These are phyloP conservation scores for Citrus maxima DNA, from an alignment of 345 rosid species.

Conservation along the genomic window DNA sequence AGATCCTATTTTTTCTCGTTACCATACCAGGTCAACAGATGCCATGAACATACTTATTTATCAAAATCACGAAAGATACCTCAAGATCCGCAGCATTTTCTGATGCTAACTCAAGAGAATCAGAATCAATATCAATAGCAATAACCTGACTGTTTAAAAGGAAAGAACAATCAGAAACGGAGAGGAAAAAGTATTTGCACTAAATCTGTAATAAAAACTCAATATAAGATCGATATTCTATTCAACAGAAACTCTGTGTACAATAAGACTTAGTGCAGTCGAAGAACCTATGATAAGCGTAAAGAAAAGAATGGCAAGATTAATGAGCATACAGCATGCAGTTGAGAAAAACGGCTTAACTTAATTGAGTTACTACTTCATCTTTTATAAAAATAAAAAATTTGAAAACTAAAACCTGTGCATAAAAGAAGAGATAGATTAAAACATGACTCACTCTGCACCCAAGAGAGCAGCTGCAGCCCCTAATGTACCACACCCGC, in stretches of 20 bases:
- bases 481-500: constrained; percentile 90
- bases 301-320: not conserved
- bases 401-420: not conserved
- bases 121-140: constrained; percentile 73
- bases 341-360: not conserved
- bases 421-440: not conserved
- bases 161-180: not conserved
- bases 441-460: constrained; percentile 61
- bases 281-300: not conserved
- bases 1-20: not conserved
- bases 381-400: not conserved
- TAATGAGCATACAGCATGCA: not conserved
- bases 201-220: not conserved
- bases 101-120: constrained; percentile 74
- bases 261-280: not conserved
- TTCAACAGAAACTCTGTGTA: not conserved
- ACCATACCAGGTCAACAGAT: not conserved
- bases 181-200: not conserved
- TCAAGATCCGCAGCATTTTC: constrained; percentile 79
- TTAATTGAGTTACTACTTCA: not conserved
- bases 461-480: constrained; percentile 86
- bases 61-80: constrained; percentile 36
- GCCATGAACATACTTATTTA: not conserved
- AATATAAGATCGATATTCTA: not conserved
- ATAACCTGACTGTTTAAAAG: constrained; percentile 54